These are phyloP conservation scores for Annona cherimola DNA, from an alignment of 164 flowering plant genomes.

Conservation along the genomic window DNA sequence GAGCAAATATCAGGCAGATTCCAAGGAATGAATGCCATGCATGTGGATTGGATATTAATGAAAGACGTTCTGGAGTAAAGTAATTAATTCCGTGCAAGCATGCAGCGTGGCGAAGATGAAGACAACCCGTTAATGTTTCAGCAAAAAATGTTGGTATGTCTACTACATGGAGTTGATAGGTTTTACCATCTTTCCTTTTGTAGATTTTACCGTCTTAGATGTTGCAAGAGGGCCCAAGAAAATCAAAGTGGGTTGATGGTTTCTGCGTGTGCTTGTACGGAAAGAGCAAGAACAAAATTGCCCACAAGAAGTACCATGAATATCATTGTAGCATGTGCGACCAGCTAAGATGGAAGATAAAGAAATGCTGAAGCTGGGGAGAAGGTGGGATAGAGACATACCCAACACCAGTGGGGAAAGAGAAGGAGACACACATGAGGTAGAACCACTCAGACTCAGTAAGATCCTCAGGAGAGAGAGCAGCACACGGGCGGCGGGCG, in stretches of 20 bases:
- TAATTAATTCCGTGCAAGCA: too few relatives aligned
- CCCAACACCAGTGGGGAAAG: conserved; percentile 82
- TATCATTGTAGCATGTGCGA: too few relatives aligned
- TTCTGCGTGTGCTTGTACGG: neutral
- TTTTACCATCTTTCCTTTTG: neutral
- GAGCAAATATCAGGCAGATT: too few relatives aligned
- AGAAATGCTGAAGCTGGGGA: conserved; percentile 1
- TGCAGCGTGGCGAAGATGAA: too few relatives aligned
- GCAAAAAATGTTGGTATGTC: too few relatives aligned
- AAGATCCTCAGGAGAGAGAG: conserved; percentile 92
- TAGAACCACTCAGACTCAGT: conserved; percentile 98
- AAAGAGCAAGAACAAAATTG: neutral
- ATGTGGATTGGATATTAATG: too few relatives aligned
- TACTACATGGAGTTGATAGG: too few relatives aligned
- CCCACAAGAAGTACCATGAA: neutral
- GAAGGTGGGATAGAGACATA: conserved; percentile 28
- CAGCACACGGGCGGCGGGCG: conserved; percentile 62
- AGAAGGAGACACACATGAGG: conserved; percentile 93
- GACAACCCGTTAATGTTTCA: too few relatives aligned
- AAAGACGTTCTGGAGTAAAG: too few relatives aligned
- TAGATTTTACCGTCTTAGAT: neutral
- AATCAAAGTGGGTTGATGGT: neutral
- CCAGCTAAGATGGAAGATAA: neutral
- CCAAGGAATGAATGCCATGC: too few relatives aligned
- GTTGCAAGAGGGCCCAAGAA: neutral